Evolutionary conservation across 768 basidiomycete genomes (phyloP), one percentile per base, ranked within the genome.

Genomic region (Macrolepiota dolichaula): DNA sequence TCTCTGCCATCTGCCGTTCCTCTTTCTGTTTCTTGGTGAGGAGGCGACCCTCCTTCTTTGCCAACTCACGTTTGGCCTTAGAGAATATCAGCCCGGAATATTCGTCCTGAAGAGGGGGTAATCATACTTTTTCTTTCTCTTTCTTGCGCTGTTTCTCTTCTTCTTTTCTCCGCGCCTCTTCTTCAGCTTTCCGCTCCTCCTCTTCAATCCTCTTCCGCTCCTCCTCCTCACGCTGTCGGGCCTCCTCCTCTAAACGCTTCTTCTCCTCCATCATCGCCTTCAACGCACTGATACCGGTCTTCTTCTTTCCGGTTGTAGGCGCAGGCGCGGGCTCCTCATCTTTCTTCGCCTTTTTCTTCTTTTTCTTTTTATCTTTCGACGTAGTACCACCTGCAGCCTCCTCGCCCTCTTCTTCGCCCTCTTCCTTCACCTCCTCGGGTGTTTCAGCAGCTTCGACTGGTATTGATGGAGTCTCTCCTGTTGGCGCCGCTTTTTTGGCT

Each of bases 21-120:
- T 93, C 91, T 74, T 94, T 96, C 73, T 98, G 96, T 75, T 96
- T 97, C 74, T 96, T 95, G n/a, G 96, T 98, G 53, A 98, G 81
- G 25, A 96, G 77, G 50, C 91, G 85, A 24, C 97, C 97, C 76
- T 98, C 96, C 72, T 95, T 96, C 82, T 91, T 94, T 13, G 91
- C 88, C 55, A 90, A 71, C 67, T 97, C 96, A 55, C 86, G 87
- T 74, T 96, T 97, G 49, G 85, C 89, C 94, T 96, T 57, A 27
- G 53, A 47, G 62, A 57, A 62, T 54, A 50, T 61, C 12, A 55
- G 46, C 32, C 36, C 46, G 13, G 55, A 22, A 24, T 13, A 2
- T 44, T 25, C 35, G 54, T 57, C 46, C 51, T 32, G 54, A 63
- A 32, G 51, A 59, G 57, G 32, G 12, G 37, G 50, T 52, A 35